A percentile compares a stretch with the other conserved stretches of the same genome.
Conservation (phyloP, 305 asterid species). For the Salvia sclarea region DNA sequence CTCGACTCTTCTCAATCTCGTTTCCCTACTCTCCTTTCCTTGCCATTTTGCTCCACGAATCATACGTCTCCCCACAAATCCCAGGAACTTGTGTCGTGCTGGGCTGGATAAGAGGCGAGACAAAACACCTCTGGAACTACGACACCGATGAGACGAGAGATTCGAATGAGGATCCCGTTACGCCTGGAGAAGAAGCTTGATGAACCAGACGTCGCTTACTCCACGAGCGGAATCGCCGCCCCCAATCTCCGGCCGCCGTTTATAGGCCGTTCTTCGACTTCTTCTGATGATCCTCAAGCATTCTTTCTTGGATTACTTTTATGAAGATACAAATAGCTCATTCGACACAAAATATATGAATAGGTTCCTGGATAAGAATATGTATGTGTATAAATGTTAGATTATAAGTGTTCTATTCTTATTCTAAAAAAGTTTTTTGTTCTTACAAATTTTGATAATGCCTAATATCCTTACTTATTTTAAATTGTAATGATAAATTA, state of each 20-base stretch:
- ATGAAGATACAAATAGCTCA: no score
- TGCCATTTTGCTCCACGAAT: slow-evolving; percentile 6
- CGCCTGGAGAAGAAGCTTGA: slow-evolving; percentile 53
- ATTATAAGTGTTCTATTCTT: no score
- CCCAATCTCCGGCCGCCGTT: not conserved
- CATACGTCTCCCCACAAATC: slow-evolving; percentile 1
- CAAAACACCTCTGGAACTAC: slow-evolving; percentile 72
- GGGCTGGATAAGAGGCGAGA: slow-evolving; percentile 74
- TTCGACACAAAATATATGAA: no score
- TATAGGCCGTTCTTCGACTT: not conserved
- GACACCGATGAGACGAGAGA: slow-evolving; percentile 37
- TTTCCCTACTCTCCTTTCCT: not conserved
- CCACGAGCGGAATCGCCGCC: not conserved
- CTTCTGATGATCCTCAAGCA: slow-evolving; percentile 11
- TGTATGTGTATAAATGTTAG: no score
- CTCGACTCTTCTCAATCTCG: not conserved
- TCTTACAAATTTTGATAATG: no score
- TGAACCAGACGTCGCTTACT: not conserved
- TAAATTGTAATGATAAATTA: no score
- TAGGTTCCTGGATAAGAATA: no score
- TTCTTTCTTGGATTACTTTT: slow-evolving; percentile 4
- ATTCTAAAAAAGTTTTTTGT: no score
- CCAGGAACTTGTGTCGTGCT: slow-evolving; percentile 72
- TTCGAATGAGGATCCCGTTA: slow-evolving; percentile 33
- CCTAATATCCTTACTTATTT: no score